Evolutionary conservation across 2,329 filamentous ascomycete species (phyloP), one percentile per base, ranked within the genome.

Genomic region (Orbilia blumenaviensis): DNA sequence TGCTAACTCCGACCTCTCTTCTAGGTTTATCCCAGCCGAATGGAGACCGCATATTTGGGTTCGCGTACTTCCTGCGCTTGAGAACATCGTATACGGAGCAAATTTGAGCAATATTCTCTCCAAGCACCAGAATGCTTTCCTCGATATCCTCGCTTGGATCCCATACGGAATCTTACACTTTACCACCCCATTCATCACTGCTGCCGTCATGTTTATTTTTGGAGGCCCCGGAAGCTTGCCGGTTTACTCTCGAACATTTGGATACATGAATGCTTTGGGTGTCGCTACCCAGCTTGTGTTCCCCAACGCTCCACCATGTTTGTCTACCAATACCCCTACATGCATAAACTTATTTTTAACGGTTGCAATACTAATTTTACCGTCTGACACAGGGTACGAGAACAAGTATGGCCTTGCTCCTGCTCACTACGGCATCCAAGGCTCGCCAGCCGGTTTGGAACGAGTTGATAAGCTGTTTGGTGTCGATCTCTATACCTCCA

Each of bases 71-170:
- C 94, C 94, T 3, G 93, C 94, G 16, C 88, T 98, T 78, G 94
- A 98, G 84, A 97, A 98, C 83, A 95, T 98, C 78, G 87, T 98
- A 34, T 98, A 97, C 82, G 94, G 94, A 80, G 93, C 94, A 78
- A 97, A 97, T 84, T 87, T 97, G 71, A 96, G 93, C 85, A 97
- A 97, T 83, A 96, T 97, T 81, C 88, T 98, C 66, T 96, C 94
- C 12, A 92, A 92, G 50, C 92, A 97, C 84, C 92, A 94, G 81
- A 90, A 92, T 83, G 88, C 91, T 5, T 86, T 92, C 56, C 88
- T 97, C 68, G 94, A 97, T 81, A 86, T 98, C 66, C 85, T 97
- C 66, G 94, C 94, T 14, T 97, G 94, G 94, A 84, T 98, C 21
- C 94, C 94, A 1, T 98, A 98, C 81, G 94, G 94, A 67, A 86